Evolutionary conservation across 202 grass and related monocot genomes (phyloP).

Genomic region (Zoysia matrella): DNA sequence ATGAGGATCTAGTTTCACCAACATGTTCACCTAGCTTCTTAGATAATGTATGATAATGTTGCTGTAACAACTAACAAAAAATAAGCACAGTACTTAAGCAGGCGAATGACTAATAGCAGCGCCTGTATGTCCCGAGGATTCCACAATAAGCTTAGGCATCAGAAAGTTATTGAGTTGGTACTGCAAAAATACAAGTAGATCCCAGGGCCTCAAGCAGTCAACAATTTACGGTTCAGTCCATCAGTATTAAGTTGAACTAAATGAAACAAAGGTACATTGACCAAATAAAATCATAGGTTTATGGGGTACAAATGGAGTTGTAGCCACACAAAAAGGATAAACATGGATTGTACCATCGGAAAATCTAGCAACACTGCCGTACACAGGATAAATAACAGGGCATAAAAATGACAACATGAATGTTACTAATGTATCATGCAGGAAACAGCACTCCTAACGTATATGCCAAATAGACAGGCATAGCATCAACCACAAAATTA

Average conservation of each 20-base stretch:
- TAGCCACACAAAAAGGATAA: neutral
- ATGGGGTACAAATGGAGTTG: neutral
- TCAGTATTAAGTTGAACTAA: constrained; percentile 22
- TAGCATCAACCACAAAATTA: neutral
- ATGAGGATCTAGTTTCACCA: constrained; percentile 20
- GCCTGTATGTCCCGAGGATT: neutral
- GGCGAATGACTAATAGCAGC: neutral
- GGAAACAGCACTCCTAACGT: neutral
- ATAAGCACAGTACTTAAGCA: neutral
- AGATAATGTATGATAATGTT: neutral
- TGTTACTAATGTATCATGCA: neutral
- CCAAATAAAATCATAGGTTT: constrained; percentile 15
- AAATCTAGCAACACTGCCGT: neutral
- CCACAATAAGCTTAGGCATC: neutral
- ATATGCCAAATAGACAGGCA: neutral
- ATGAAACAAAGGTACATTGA: neutral
- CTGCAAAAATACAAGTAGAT: neutral
- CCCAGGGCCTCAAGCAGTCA: neutral
- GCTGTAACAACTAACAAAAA: neutral
- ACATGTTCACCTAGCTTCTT: constrained; percentile 14
- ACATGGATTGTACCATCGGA: neutral
- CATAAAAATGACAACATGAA: constrained; percentile 1
- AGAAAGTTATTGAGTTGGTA: neutral
- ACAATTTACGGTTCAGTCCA: neutral
- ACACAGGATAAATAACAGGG: constrained; percentile 11